Conservation (phyloP, 441 rosid species). For the Pelargonium citronellum region DNA sequence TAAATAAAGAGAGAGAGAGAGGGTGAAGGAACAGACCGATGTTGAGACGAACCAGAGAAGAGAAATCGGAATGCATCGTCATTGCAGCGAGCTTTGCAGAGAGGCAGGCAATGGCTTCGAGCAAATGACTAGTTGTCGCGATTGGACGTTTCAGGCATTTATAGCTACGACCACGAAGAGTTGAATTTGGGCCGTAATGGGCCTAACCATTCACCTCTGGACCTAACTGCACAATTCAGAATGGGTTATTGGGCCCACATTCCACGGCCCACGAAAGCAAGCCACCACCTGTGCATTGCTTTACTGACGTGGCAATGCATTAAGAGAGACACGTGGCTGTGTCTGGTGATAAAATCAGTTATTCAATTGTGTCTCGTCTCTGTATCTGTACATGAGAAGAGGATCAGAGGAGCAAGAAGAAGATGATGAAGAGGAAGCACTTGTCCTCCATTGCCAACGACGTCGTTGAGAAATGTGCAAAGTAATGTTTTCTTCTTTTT, state of each 20-base stretch:
- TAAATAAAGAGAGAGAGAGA: slow-evolving; percentile 7
- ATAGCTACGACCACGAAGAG: neutral
- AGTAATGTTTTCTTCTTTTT: slow-evolving; percentile 31
- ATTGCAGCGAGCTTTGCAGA: slow-evolving; percentile 22
- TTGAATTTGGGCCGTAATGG: neutral
- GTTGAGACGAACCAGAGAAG: slow-evolving; percentile 74
- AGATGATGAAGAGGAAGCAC: slow-evolving; percentile 50
- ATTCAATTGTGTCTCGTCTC: neutral
- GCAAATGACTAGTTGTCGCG: neutral
- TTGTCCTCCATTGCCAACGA: slow-evolving; percentile 75
- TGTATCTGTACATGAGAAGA: slow-evolving; percentile 5
- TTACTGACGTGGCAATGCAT: slow-evolving; percentile 34
- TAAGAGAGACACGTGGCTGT: neutral
- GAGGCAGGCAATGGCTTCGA: slow-evolving; percentile 8
- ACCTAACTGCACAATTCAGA: neutral
- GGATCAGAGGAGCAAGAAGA: slow-evolving; percentile 13
- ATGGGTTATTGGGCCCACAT: no score
- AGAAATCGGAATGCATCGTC: slow-evolving; percentile 32
- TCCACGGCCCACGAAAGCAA: neutral
- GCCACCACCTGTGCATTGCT: slow-evolving; percentile 32
- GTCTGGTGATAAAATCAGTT: neutral
- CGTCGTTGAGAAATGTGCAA: slow-evolving; percentile 55
- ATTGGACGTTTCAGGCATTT: neutral
- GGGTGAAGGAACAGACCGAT: slow-evolving; percentile 40
- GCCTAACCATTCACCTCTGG: neutral